Conservation (phyloP, 2,329 filamentous ascomycete species). For the Teratosphaeria zuluensis region DNA sequence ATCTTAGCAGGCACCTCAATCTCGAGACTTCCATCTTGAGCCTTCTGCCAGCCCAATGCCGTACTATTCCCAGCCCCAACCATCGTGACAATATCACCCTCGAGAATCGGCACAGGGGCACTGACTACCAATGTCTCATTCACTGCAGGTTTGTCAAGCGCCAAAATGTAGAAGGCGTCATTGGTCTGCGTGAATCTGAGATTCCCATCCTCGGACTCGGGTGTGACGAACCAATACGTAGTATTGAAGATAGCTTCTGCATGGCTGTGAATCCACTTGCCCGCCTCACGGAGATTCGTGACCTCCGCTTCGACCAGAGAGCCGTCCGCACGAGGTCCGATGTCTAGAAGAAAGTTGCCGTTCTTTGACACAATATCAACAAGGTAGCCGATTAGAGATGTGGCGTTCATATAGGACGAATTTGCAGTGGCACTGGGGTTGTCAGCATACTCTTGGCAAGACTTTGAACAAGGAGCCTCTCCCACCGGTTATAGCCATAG, state of each 20-base stretch:
- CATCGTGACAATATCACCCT: constrained; percentile 39
- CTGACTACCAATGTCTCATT: constrained; percentile 29
- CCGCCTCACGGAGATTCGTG: constrained; percentile 41
- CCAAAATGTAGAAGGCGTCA: constrained; percentile 45
- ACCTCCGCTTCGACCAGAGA: constrained; percentile 42
- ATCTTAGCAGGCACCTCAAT: constrained; percentile 27
- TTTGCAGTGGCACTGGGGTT: constrained; percentile 35
- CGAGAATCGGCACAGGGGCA: constrained; percentile 38
- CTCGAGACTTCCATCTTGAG: constrained; percentile 23
- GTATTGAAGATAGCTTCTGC: constrained; percentile 49
- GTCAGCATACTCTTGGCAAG: not conserved
- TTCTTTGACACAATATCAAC: constrained; percentile 48
- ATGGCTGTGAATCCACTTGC: constrained; percentile 45
- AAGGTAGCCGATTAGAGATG: constrained; percentile 37
- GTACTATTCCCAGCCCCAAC: constrained; percentile 26
- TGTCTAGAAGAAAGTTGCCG: constrained; percentile 47
- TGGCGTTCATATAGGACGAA: constrained; percentile 44
- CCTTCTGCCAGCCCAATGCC: constrained; percentile 17
- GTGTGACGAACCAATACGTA: constrained; percentile 43
- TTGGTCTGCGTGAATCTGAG: constrained; percentile 44
- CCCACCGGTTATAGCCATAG: constrained; percentile 47
- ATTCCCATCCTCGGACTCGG: constrained; percentile 32
- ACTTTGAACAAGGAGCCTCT: not conserved
- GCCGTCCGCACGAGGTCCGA: constrained; percentile 48
- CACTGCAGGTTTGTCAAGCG: constrained; percentile 34